Base-by-base conservation (phyloP, 805 yeast genomes). In the Pichia membranifaciens region DNA sequence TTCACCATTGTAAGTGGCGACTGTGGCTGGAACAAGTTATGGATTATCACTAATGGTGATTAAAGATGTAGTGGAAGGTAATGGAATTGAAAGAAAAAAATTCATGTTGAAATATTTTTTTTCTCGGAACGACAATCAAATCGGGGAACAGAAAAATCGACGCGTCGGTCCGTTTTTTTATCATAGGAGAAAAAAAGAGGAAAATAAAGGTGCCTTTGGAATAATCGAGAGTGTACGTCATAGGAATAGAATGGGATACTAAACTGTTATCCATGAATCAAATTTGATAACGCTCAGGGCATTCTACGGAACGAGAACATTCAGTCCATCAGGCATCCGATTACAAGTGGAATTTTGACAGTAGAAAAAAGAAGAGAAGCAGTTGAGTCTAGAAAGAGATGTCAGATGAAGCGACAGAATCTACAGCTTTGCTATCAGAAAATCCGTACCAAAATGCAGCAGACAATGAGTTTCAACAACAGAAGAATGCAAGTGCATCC, bases 341-440 rank as follows among this genome's bases (percentile, higher is more conserved):
- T 10, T 8, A 7, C 7, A 25, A 25, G 29, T 25, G 29, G 10
- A 25, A 25, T 10, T 25, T 25, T 25, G 29, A 25, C 12, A 9
- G 36, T 15, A 33, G 36, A 8, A 6, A 12, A 7, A 33, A 33
- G 36, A 33, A 33, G 13, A 33, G 20, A 33, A 17, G 36, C 36
- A 7, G 20, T 25, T 25, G 7, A 8, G 10, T 25, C 29, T 8
- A 25, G 10, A 25, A 36, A 18, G 23, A 36, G 3, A 41, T 35
- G 50, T 29, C 48, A 2, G 20, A 38, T 3, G 31, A 41, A 39
- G 44, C 51, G 4, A 47, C 42, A 1, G 67, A 62, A 44, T 50
- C 57, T 33, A 58, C 65, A 15, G 50, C 57, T 18, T 53, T 64
- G n/a, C 39, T 64, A 3, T 60, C 67, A 1, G 68, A 64, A 18